Base-by-base conservation (phyloP, 208 protist species). In the Acanthamoeba castellanii region DNA sequence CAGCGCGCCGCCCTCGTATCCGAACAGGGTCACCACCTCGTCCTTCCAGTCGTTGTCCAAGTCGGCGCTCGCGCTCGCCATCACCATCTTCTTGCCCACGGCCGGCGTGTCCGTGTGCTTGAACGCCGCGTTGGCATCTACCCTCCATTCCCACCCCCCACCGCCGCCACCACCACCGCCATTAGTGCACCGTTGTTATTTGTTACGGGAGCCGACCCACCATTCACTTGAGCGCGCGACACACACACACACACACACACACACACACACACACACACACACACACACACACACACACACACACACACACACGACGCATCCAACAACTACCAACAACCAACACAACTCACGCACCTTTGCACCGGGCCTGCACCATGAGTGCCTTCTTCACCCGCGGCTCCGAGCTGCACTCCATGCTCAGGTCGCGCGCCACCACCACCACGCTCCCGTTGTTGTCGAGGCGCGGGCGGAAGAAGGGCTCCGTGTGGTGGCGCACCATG, bases 21-120 rank as follows among this genome's bases (percentile, higher is more conserved):
- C 72, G 22, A n/a, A 82, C 30, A 82, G 3, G 1, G 72, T 82
- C 22, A 82, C 37, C 20, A 37, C 50, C 72, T 82, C 72, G n/a
- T 50, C 72, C 72, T 82, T 82, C 72, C 72, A 82, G 72, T 82
- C 72, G 37, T 82, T 82, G 72, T 82, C 72, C 61, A 82, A 82
- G 72, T 82, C 72, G 25, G 34, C 72, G 34, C 13, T 3, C 1
- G 37, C 72, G 72, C 34, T 82, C 2, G 72, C 72, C 72, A 82
- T 8, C 34, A 82, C 1, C 30, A 82, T 82, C 50, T 55, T 55
- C 50, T 55, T 55, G n/a, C n/a, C 30, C 20, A 72, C 74, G 74
- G 4, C 11, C 74, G 74, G 22, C 74, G 74, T 25, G 2, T 82
- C 27, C 30, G 34, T 37, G 16, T 13, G 14, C 2, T n/a, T 42